These are phyloP conservation scores for Vararia minispora DNA, from an alignment of 768 basidiomycete species.

Conservation along the genomic window DNA sequence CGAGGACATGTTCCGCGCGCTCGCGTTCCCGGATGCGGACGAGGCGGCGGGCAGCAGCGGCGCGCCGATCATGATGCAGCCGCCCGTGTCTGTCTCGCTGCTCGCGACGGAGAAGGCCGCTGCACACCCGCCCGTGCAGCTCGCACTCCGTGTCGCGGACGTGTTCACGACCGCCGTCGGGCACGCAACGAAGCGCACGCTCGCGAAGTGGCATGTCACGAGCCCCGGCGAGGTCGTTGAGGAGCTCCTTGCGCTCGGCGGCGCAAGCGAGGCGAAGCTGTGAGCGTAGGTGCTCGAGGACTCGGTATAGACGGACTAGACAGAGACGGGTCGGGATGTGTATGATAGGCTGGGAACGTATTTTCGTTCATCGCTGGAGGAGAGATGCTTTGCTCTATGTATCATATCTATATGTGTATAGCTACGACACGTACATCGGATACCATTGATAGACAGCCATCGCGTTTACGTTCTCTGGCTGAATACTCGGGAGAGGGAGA, in stretches of 20 bases:
- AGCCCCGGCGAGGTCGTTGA: slow-evolving; percentile 81
- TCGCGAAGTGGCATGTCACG: slow-evolving; percentile 89
- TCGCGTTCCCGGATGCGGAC: slow-evolving; percentile 59
- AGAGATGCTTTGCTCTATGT: no score
- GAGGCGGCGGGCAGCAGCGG: slow-evolving; percentile 12
- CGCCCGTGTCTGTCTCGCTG: slow-evolving; percentile 40
- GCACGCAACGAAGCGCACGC: slow-evolving; percentile 76
- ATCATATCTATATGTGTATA: no score
- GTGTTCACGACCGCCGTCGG: slow-evolving; percentile 94
- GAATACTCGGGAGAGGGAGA: no score
- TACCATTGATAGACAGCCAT: no score
- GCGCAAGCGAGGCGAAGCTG: slow-evolving; percentile 12
- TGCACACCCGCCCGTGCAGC: slow-evolving; percentile 37
- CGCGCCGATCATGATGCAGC: slow-evolving; percentile 30
- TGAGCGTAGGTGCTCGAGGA: no score
- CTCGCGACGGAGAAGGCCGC: slow-evolving; percentile 18
- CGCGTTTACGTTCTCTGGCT: no score
- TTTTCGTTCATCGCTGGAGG: no score
- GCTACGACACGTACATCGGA: no score
- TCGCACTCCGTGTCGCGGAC: slow-evolving; percentile 53
- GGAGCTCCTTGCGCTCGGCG: slow-evolving; percentile 57
- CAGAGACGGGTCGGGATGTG: no score
- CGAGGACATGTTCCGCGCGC: slow-evolving; percentile 98
- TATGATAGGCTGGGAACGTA: no score
- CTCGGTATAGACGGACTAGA: no score